Percentiles rank a stretch among this genome's conserved stretches.
Conservation (phyloP, 2,329 filamentous ascomycete species). For the Exophiala sideris region DNA sequence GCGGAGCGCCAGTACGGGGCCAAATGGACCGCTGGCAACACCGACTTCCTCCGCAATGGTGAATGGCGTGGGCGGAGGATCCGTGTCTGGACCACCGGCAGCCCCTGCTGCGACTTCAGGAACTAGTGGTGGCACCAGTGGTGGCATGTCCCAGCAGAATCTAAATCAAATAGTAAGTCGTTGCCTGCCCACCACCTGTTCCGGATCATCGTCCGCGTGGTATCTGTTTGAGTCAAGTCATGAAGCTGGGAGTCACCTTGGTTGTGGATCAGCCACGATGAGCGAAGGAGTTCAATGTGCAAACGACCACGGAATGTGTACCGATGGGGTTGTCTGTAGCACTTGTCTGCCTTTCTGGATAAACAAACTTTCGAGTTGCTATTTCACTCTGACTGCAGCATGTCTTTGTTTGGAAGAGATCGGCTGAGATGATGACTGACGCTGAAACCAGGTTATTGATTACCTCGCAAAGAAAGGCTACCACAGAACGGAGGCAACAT, state of each 20-base stretch:
- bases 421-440: slow-evolving; percentile 11
- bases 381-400: background rate
- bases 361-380: too few relatives aligned
- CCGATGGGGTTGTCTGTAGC: too few relatives aligned
- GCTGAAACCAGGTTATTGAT: slow-evolving; percentile 68
- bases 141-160: slow-evolving; percentile 73
- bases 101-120: slow-evolving; percentile 31
- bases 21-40: slow-evolving; percentile 47
- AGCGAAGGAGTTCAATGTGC: too few relatives aligned
- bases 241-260: too few relatives aligned
- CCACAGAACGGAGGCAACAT: slow-evolving; percentile 84
- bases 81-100: slow-evolving; percentile 30
- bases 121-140: slow-evolving; percentile 28
- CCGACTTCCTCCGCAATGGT: slow-evolving; percentile 20
- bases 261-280: too few relatives aligned
- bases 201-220: background rate
- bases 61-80: slow-evolving; percentile 34
- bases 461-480: slow-evolving; percentile 96
- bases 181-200: background rate
- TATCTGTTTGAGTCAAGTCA: too few relatives aligned
- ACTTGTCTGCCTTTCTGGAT: too few relatives aligned
- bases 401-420: background rate
- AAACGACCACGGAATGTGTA: too few relatives aligned
- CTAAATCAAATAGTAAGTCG: slow-evolving; percentile 88
- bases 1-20: slow-evolving; percentile 48